A percentile compares a stretch with the other conserved stretches of the same genome.
phyloP scores from a whole-genome alignment of 2,329 filamentous ascomycete genomes.

The Colletotrichum karsti region DNA sequence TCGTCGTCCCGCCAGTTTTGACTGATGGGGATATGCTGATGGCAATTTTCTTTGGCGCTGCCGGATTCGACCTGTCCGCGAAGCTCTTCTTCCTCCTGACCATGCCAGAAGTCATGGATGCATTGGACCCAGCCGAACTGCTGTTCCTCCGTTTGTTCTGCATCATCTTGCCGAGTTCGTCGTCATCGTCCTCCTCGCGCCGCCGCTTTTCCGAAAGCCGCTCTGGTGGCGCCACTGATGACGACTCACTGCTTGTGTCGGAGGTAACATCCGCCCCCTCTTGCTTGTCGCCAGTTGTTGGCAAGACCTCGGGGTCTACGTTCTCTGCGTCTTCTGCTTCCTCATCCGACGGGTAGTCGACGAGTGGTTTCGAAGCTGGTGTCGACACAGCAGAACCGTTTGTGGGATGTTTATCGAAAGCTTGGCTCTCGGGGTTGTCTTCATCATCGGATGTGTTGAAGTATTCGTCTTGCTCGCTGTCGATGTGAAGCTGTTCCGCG shows the following conservation, averaged over 20 bases:
- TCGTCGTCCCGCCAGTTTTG: constrained; percentile 47
- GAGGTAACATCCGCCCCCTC: constrained; percentile 30
- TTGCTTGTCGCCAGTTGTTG: constrained; percentile 31
- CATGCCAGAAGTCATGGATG: constrained; percentile 46
- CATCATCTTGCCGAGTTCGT: constrained; percentile 87
- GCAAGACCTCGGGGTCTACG: constrained; percentile 64
- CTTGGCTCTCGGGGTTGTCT: constrained; percentile 42
- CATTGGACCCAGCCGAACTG: constrained; percentile 55
- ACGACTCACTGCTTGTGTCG: constrained; percentile 28
- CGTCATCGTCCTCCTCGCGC: constrained; percentile 92
- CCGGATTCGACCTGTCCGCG: constrained; percentile 47
- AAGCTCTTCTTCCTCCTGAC: constrained; percentile 56
- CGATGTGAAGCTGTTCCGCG: constrained; percentile 77
- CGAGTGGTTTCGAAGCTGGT: constrained; percentile 74
- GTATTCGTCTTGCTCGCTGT: constrained; percentile 89
- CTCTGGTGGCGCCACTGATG: constrained; percentile 69
- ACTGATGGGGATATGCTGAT: constrained; percentile 63
- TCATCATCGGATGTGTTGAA: constrained; percentile 85
- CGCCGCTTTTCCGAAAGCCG: constrained; percentile 88
- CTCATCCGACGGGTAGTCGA: constrained; percentile 94
- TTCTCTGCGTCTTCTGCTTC: constrained; percentile 70
- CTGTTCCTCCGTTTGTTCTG: constrained; percentile 70
- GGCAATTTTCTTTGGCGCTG: constrained; percentile 62
- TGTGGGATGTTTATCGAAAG: constrained; percentile 45
- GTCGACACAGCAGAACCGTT: constrained; percentile 67